Evolutionary conservation across 2,329 filamentous ascomycete genomes (phyloP).

Genomic region (Colletotrichum sojae): DNA sequence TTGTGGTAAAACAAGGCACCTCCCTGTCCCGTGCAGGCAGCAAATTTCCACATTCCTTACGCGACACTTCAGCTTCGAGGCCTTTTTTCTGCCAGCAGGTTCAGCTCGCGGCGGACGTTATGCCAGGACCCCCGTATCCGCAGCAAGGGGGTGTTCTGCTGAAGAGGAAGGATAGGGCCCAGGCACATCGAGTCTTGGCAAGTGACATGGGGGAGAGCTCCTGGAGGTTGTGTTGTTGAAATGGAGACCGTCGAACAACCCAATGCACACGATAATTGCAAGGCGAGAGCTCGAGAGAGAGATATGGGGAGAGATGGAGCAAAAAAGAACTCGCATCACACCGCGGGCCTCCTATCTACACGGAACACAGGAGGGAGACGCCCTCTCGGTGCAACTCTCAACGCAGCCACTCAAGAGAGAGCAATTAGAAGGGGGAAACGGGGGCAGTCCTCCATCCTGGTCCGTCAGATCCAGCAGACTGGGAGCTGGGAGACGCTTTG

Average conservation of each 20-base stretch:
- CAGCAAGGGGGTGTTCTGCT: neutral
- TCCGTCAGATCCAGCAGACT: slow-evolving; percentile 19
- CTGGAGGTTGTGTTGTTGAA: neutral
- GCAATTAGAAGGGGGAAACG: neutral
- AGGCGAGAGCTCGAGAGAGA: too few relatives aligned
- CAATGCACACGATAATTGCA: too few relatives aligned
- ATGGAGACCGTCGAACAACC: neutral
- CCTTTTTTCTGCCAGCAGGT: neutral
- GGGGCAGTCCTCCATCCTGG: slow-evolving; percentile 3
- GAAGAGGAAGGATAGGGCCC: slow-evolving; percentile 3
- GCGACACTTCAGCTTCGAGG: neutral
- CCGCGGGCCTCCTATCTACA: too few relatives aligned
- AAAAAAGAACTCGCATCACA: too few relatives aligned
- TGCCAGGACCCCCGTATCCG: slow-evolving; percentile 15
- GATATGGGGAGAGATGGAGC: too few relatives aligned
- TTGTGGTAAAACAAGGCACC: slow-evolving; percentile 39
- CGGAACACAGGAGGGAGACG: too few relatives aligned
- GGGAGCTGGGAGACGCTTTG: slow-evolving; percentile 18
- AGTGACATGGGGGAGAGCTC: neutral
- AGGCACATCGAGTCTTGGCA: slow-evolving; percentile 19
- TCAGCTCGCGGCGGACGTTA: slow-evolving; percentile 18
- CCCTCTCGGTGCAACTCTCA: neutral
- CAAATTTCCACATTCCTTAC: slow-evolving; percentile 38
- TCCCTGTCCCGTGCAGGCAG: slow-evolving; percentile 30
- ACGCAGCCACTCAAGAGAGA: neutral